Evolutionary conservation across 768 basidiomycete genomes (phyloP), one percentile per base, ranked within the genome.

Genomic region (Phylloporus sp.): DNA sequence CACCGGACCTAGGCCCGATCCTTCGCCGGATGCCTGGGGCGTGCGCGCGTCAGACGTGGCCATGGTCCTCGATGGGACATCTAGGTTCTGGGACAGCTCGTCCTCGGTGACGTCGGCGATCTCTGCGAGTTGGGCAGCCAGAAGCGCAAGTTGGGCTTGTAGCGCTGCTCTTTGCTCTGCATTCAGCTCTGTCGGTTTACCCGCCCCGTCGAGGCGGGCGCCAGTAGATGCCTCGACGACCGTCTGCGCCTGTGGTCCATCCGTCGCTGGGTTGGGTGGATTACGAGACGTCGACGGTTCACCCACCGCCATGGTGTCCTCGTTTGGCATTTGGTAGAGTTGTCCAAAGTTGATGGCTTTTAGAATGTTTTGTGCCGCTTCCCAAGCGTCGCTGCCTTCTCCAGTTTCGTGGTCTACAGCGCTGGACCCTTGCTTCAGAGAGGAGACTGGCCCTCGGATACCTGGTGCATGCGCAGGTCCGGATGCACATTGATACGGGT

Each of bases 351-450:
- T 85, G 66, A 88, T 85, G 4, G 84, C 85, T 55, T 82, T 79
- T 43, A 88, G 71, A 38, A 88, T 88, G 51, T 78, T 83, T 57
- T 87, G 83, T 8, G 86, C 86, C 1, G 86, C 85, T 58, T 85
- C 80, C 75, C 84, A 87, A 11, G 83, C 82, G 48, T 84, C 81
- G 49, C 70, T 71, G n/a, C 70, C 72, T 37, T 76, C 72, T 14
- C 58, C 70, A 9, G 55, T 61, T 39, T 71, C 70, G 14, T 69
- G 67, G 24, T 57, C 53, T 52, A 50, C 20, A 20, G 38, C 17
- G 8, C 46, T 46, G 18, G 38, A 6, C 11, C 40, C 20, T 35
- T 52, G 65, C 37, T 43, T 55, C 35, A 48, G 59, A 23, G 52
- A 46, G 27, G 52, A 46, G 27, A 50, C 13, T 17, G 26, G n/a